Evolutionary conservation across 164 flowering plant genomes (phyloP), one percentile per base, ranked within the genome.

Genomic region (Cinnamomum micranthum): DNA sequence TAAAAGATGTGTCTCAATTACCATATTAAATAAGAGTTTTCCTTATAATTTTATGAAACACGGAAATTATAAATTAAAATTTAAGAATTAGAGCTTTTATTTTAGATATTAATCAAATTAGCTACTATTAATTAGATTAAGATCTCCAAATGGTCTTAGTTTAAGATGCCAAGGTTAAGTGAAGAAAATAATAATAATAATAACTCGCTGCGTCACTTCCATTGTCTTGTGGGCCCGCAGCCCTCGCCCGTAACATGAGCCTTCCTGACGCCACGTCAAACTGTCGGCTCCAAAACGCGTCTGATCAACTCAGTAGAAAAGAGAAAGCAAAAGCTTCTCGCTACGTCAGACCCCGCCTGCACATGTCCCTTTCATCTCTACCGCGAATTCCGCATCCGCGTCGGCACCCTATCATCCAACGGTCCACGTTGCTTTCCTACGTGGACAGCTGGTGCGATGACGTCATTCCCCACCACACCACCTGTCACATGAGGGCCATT

Each of bases 301-400:
- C 69, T 31, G 50, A 66, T 66, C 35, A 31, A 31, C 41, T 27
- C 33, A 5, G 17, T 2, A 12, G 9, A 15, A 15, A 66, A 66
- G 20, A 12, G 6, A 13, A 15, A 27, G 6, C 28, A 66, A 66
- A 41, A 6, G 47, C 47, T 27, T 13, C 41, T 6, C 69, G 28
- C 47, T 35, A 31, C 69, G 69, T 66, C 69, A 66, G 50, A 66
- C 33, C 35, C 24, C 50, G 23, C 69, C 31, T 31, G 35, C 50
- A 14, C 69, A 28, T 31, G 69, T 66, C 69, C 14, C 67, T 66
- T 12, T 66, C 41, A 4, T 20, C 69, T 66, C 20, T 50, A 66
- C 69, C 69, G 69, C 33, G 6, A 66, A 5, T 25, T 66, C 69
- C 33, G 47, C 69, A 66, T 66, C 69, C n/a, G n/a, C 69, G 69